These are phyloP conservation scores for Daldinia caldariorum DNA, from an alignment of 495 filamentous ascomycete species.

Conservation along the genomic window DNA sequence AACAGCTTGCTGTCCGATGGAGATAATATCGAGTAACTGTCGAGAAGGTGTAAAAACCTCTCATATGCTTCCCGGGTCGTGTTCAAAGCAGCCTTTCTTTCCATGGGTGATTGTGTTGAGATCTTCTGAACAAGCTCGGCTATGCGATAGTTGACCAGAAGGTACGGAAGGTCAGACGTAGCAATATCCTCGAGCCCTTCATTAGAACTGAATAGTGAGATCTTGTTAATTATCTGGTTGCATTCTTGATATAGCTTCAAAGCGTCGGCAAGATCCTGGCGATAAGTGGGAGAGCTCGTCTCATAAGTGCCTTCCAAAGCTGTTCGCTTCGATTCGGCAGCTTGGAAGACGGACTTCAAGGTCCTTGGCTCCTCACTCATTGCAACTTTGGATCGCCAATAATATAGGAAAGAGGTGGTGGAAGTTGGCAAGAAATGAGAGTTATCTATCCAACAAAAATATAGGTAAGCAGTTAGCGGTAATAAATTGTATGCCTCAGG, in stretches of 20 bases:
- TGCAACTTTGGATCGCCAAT: slow-evolving; percentile 7
- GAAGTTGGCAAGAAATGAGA: neutral
- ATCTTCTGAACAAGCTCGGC: slow-evolving; percentile 51
- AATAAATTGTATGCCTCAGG: neutral
- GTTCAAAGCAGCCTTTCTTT: slow-evolving; percentile 71
- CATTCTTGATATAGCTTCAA: slow-evolving; percentile 78
- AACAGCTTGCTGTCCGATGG: slow-evolving; percentile 74
- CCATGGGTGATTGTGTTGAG: slow-evolving; percentile 63
- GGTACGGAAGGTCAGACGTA: slow-evolving; percentile 81
- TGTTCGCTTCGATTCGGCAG: slow-evolving; percentile 64
- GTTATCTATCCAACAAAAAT: neutral
- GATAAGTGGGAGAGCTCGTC: slow-evolving; percentile 68
- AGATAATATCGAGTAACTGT: slow-evolving; percentile 79
- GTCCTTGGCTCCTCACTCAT: slow-evolving; percentile 52
- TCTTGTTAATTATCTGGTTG: slow-evolving; percentile 69
- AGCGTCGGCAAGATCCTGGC: slow-evolving; percentile 70
- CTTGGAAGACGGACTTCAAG: slow-evolving; percentile 57
- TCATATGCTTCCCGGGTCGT: slow-evolving; percentile 75
- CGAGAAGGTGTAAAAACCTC: slow-evolving; percentile 75
- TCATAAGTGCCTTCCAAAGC: slow-evolving; percentile 51
- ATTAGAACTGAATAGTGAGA: slow-evolving; percentile 89
- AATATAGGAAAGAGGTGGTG: neutral
- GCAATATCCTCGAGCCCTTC: slow-evolving; percentile 89
- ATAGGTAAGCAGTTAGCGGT: neutral
- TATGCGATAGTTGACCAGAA: slow-evolving; percentile 51